Percentiles rank a stretch among this genome's conserved stretches.
Evolutionary conservation across 345 rosid species (phyloP).

Genomic region (Rubroshorea leprosula): DNA sequence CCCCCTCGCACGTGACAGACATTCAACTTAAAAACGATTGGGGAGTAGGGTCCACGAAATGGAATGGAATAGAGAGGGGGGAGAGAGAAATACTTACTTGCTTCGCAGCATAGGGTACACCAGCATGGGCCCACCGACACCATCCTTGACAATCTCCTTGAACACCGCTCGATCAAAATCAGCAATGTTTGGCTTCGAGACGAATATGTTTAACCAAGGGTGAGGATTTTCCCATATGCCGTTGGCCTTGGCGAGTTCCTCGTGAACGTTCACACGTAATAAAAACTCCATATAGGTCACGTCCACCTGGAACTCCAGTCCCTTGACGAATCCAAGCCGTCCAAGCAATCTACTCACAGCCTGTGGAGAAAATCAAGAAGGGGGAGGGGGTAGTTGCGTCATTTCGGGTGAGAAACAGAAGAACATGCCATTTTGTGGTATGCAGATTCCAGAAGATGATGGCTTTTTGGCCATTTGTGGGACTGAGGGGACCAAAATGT

Average conservation of each 20-base stretch:
- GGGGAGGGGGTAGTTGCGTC: constrained; percentile 26
- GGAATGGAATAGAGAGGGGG: background rate
- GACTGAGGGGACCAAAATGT: constrained; percentile 41
- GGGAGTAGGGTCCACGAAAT: constrained; percentile 3
- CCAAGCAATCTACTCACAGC: constrained; percentile 42
- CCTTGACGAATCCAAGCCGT: constrained; percentile 41
- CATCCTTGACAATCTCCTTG: constrained; percentile 51
- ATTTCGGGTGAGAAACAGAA: background rate
- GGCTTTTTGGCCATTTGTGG: constrained; percentile 44
- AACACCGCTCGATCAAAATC: constrained; percentile 69
- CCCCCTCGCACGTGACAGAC: constrained; percentile 28
- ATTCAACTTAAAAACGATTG: constrained; percentile 14
- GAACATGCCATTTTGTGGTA: constrained; percentile 13
- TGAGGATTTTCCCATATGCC: constrained; percentile 89
- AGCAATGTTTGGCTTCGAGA: constrained; percentile 51
- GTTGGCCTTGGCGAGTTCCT: constrained; percentile 47
- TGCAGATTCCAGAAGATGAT: constrained; percentile 39
- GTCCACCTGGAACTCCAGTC: constrained; percentile 55
- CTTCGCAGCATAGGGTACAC: constrained; percentile 76
- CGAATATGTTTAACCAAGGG: constrained; percentile 90
- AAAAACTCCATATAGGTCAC: constrained; percentile 63
- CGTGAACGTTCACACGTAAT: constrained; percentile 59
- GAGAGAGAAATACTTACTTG: constrained; percentile 44
- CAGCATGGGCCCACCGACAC: constrained; percentile 87
- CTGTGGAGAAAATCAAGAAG: constrained; percentile 20